phyloP scores from a whole-genome alignment of 2,329 filamentous ascomycete genomes.

The Sporothrix luriei region DNA sequence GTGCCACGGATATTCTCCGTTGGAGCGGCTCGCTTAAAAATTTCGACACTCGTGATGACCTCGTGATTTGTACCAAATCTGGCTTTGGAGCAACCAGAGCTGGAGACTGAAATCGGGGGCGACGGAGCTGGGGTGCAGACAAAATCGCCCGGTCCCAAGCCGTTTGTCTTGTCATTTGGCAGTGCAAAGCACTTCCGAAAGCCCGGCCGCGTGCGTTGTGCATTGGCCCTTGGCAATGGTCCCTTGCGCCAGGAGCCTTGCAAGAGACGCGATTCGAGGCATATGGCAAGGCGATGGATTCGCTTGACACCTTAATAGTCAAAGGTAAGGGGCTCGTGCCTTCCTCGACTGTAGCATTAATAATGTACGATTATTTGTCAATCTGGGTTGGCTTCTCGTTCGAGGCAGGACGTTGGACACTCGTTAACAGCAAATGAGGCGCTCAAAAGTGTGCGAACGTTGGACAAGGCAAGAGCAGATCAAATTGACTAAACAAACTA shows the following conservation, averaged over 20 bases:
- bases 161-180: background rate
- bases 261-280: background rate
- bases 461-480: conserved; percentile 1
- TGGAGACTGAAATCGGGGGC: background rate
- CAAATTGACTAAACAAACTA: background rate
- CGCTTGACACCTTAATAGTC: background rate
- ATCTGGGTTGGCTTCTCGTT: background rate
- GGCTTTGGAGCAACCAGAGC: too few relatives aligned
- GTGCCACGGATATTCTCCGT: background rate
- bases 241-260: background rate
- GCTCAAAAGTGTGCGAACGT: background rate
- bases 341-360: background rate
- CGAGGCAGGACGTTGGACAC: background rate
- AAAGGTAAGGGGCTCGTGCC: background rate
- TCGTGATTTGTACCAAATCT: background rate
- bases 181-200: background rate
- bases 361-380: too few relatives aligned
- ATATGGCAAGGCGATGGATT: background rate
- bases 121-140: conserved; percentile 6
- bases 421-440: background rate
- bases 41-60: background rate
- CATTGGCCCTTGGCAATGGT: background rate
- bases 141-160: background rate
- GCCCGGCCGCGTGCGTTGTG: background rate
- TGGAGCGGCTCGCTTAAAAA: background rate